Evolutionary conservation across 2,329 filamentous ascomycete genomes (phyloP), one percentile per base, ranked within the genome.

Genomic region (Fusarium protoensiforme): DNA sequence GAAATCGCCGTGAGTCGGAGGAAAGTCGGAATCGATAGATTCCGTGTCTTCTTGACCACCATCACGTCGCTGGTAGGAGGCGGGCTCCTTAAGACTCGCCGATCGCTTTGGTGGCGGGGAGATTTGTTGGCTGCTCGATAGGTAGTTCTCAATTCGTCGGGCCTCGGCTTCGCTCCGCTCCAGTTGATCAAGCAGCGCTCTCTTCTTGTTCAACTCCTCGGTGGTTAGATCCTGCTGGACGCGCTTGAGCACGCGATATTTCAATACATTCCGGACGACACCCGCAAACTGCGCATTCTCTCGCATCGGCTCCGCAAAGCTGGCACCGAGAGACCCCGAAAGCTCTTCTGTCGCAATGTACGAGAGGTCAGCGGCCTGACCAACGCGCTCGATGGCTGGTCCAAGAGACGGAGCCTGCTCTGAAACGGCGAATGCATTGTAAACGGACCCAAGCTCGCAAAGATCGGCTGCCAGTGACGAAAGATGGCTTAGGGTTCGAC

Each of bases 191-290:
- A 99, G 87, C 14, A 96, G 87, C 4, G 89, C 85, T 77, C 89
- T 91, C 85, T 98, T 98, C 87, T 96, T 98, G 64, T 92, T 89
- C 13, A 99, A 87, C 78, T 99, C 95, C 67, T 99, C 96, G 51
- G 92, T 92, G 2, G 96, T 98, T 92, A 98, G 96, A 80, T 99
- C 96, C 81, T 98, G 95, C 80, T 99, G 96, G 61, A 99, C 94
- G 54, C 96, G 90, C 85, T 99, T 99, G 71, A 98, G 85, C 4
- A 98, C 92, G 18, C 96, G 89, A 81, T 98, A 99, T 73, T 94
- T 91, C 63, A 99, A 85, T 36, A 99, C 96, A 74, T 87, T 93
- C 46, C 95, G 91, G 5, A 99, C 96, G 1, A 99, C 94, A 13
- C 96, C 94, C 1, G 96, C 96, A 81, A 99, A 99, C 79, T 99